Base-by-base conservation (phyloP, 805 yeast species). In the Kuraishia borneana region DNA sequence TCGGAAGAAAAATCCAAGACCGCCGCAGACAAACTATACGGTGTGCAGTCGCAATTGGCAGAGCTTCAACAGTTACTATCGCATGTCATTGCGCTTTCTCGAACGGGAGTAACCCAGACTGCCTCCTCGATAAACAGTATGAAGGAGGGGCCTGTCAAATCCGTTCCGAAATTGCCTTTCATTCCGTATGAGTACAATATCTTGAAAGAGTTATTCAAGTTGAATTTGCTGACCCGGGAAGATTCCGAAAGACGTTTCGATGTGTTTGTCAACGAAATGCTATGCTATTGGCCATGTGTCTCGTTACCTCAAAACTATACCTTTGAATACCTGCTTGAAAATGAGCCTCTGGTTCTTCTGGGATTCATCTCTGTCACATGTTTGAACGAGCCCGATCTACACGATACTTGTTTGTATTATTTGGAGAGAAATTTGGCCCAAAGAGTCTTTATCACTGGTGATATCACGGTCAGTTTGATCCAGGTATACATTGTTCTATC, bases 281-380 rank as follows among this genome's bases (percentile, higher is more conserved):
- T 65, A 12, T 54, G 61, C 9, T 68, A 53, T 44, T 71, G 70
- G 61, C 78, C 77, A 6, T 56, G 67, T 28, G 53, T 68, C 3
- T 56, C 70, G 12, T 47, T 70, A 21, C 65, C 75, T 0, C 21
- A 35, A 1, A 38, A 45, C 26, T 55, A 55, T 21, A 51, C 59
- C 12, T 69, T 60, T 39, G 63, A 67, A 13, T 56, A 55, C 46
- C 40, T 69, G 14, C 31, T 61, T 9, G 61, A 61, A 16, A 47
- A 61, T 30, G 59, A 62, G 26, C 76, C 76, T 1, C 39, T 68
- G 28, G 45, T 68, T 1, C 47, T 71, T 13, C 42, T 62, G 18
- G 56, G 67, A 2, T 63, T 64, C 36, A 55, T 70, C 13, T 58
- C 65, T 12, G 73, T 63, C 14, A 67, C 75, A 3, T 59, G 70